A percentile compares a stretch with the other conserved stretches of the same genome.
These are phyloP conservation scores for Ophiostoma angusticollis DNA, from an alignment of 2,329 filamentous ascomycete species.

Conservation along the genomic window DNA sequence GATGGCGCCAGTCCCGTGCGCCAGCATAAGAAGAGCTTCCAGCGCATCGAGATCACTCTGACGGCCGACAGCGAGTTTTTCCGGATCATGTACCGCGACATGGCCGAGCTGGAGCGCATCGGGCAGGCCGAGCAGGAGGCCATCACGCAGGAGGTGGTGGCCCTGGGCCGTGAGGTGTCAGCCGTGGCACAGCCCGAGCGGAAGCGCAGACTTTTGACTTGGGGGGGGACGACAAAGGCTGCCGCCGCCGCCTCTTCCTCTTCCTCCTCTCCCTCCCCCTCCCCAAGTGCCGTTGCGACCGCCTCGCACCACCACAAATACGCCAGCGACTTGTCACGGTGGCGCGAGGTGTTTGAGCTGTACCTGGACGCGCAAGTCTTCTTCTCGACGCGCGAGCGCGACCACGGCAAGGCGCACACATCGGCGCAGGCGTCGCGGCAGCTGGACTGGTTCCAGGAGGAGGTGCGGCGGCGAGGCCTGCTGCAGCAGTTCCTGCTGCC, in stretches of 20 bases:
- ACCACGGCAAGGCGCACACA: slow-evolving; percentile 50
- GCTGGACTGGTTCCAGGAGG: slow-evolving; percentile 58
- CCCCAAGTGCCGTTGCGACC: no score
- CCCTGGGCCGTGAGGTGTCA: slow-evolving; percentile 52
- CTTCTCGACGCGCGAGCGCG: slow-evolving; percentile 62
- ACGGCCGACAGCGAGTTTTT: slow-evolving; percentile 73
- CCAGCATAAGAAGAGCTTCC: slow-evolving; percentile 11
- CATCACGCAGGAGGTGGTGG: slow-evolving; percentile 49
- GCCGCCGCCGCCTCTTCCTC: no score
- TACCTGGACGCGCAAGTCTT: slow-evolving; percentile 73
- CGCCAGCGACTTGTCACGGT: slow-evolving; percentile 53
- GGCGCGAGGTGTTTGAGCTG: slow-evolving; percentile 70
- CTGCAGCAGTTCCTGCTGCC: slow-evolving; percentile 50
- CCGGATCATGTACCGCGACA: slow-evolving; percentile 56
- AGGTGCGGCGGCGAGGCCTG: slow-evolving; percentile 48
- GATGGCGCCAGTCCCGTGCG: no score
- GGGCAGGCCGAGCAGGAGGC: slow-evolving; percentile 52
- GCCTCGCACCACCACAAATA: slow-evolving; percentile 19
- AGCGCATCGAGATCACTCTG: slow-evolving; percentile 58
- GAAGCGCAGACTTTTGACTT: slow-evolving; percentile 16
- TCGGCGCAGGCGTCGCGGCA: slow-evolving; percentile 53
- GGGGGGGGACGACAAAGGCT: neutral
- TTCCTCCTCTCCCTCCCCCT: no score
- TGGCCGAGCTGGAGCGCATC: slow-evolving; percentile 54
- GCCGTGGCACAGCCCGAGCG: slow-evolving; percentile 45